Evolutionary conservation across 2,329 filamentous ascomycete species (phyloP), one percentile per base, ranked within the genome.

Genomic region (Colletotrichum sp.): DNA sequence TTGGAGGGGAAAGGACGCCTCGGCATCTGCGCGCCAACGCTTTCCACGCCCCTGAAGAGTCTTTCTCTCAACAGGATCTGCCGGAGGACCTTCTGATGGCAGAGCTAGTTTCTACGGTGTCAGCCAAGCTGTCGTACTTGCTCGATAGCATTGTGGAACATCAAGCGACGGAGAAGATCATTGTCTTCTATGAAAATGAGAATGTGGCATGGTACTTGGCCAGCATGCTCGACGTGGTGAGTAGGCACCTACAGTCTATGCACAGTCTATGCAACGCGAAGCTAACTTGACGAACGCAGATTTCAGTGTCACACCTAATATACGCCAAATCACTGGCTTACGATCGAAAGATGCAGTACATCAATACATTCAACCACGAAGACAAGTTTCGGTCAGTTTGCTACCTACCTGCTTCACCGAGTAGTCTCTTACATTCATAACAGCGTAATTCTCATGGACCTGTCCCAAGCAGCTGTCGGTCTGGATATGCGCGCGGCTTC

Each of bases 131-230:
- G 4, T 96, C 94, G 4, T 98, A 98, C 80, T 87, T 98, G 7
- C 86, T 98, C 21, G 93, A 96, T 69, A 89, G 91, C 36, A 92
- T 98, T 14, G 83, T 92, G 7, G 87, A 90, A 68, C 88, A 96
- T 76, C 91, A 97, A 69, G 83, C 88, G 1, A 85, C 89, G 0
- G 96, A 98, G 80, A 98, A 98, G 83, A 97, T 97, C 5, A 91
- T 98, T 68, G 90, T 98, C 12, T 98, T 98, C 83, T 98, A 98
- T 82, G 95, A 98, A 76, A 94, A 94, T 36, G 94, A 97, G 75
- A 96, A 98, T 79, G 90, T 94, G 3, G 96, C 95, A 2, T 98
- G 91, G 83, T 98, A 97, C 84, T 90, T 98, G 52, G 94, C 95
- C 0, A 93, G 96, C 81, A 92, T 94, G 34, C 89, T 98, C 0